Evolutionary conservation across 2,329 filamentous ascomycete genomes (phyloP), one percentile per base, ranked within the genome.

Genomic region (Fusarium papillatum): DNA sequence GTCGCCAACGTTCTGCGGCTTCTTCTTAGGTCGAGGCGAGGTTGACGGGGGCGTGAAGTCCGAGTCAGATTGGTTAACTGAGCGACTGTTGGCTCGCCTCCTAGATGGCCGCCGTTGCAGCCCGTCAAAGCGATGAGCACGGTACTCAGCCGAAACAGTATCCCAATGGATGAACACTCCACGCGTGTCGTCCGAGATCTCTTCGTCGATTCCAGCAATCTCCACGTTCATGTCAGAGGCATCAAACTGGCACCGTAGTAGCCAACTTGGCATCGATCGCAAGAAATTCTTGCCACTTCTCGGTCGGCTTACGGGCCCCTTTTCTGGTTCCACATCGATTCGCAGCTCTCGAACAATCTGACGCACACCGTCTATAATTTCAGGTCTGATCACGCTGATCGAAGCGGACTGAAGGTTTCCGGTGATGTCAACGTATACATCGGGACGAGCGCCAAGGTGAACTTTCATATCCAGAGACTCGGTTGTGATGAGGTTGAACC

Each of bases 161-260:
- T 98, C 95, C 55, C 98, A 87, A 80, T 98, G 96, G 19, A 99
- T 81, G 1, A 95, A 95, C 48, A 98, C 89, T 22, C 97, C 97
- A 26, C 95, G 91, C 17, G 94, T 94, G 68, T 96, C 92, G 55
- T 93, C 90, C 0, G 96, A 98, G 39, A 98, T 95, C 24, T 93
- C 91, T 60, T 93, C 88, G 80, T 99, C 97, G 26, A 97, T 88
- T 3, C 97, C 97, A 22, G 97, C 97, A 65, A 98, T 90, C 82
- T 99, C 96, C 63, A 98, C 88, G 78, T 95, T 97, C 79, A 98
- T 95, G 74, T 98, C 95, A 7, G 94, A 94, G 2, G 95, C 95
- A 81, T 98, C 95, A 7, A 99, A 88, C 68, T 95, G 93, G 73
- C 95, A 93, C 72, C 96, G 93, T 43, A 96, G 85, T 9, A 99